Base-by-base conservation (phyloP, 2,329 filamentous ascomycete genomes). In the Calonectria henricotiae region DNA sequence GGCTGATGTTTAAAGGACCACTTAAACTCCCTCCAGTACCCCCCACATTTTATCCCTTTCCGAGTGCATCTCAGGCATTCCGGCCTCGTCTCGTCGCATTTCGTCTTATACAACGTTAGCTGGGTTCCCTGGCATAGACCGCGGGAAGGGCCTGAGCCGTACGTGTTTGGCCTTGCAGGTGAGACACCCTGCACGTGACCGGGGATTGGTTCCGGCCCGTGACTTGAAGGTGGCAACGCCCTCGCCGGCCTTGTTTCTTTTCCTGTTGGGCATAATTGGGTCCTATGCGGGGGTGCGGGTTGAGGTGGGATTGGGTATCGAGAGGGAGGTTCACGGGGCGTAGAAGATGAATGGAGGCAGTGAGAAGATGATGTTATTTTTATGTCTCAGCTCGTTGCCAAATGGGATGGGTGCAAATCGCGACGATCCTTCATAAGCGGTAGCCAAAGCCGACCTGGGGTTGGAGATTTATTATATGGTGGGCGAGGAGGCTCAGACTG, bases 1-100 rank as follows among this genome's bases (percentile, higher is more conserved):
- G 78, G 75, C 62, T 84, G 82, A 66, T 85, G 81, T 51, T 84
- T 85, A 71, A 82, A 84, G 0, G 83, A 84, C 83, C 83, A 85
- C 43, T 81, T 82, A 51, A 84, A 78, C 23, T 80, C 79, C 25
- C 73, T 73, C 71, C 74, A 74, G 20, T 80, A 80, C 4, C 78
- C 78, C 3, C 74, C 77, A 44, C 78, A 80, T 15, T 73, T 74
- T 17, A 79, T 73, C 5, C 78, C 78, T 41, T 80, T 80, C 2
- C 73, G 72, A 11, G 73, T 68, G 67, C 78, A 80, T 55, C 73
- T 74, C 12, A 74, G 67, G 60, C 78, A 80, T 32, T 75, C 75
- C 2, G 78, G 78, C 51, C 77, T 77, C 46, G 77, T 75, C 61
- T 80, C 78, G 44, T 80, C 78, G 70, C 78, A 80, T 79, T 80